These are phyloP conservation scores for Sporothrix globosa DNA, from an alignment of 2,329 filamentous ascomycete genomes.

Conservation along the genomic window DNA sequence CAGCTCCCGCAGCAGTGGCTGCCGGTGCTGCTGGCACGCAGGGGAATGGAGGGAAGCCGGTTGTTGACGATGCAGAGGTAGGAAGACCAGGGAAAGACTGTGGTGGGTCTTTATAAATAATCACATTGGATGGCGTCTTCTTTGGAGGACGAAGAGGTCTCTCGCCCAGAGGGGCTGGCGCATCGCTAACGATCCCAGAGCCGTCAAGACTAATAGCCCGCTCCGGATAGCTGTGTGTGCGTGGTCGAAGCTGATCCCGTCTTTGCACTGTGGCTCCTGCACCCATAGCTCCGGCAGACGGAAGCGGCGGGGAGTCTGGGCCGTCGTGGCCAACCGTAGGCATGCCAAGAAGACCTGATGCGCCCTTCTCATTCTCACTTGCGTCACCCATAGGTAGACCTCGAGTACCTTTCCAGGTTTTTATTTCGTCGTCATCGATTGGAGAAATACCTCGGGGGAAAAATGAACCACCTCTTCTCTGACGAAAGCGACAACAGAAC, in stretches of 20 bases:
- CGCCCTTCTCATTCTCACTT: conserved; percentile 15
- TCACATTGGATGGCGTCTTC: conserved; percentile 52
- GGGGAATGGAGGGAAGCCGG: background rate
- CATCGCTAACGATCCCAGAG: background rate
- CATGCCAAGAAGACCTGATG: background rate
- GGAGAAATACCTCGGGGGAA: conserved; percentile 61
- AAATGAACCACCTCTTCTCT: conserved; percentile 47
- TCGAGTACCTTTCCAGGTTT: conserved; percentile 60
- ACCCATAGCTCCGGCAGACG: conserved; percentile 20
- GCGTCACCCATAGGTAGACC: background rate
- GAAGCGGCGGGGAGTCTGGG: conserved; percentile 20
- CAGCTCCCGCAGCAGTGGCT: conserved; percentile 11
- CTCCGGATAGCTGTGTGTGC: background rate
- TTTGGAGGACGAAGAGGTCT: conserved; percentile 44
- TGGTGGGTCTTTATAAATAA: conserved; percentile 52
- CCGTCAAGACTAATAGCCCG: conserved; percentile 28
- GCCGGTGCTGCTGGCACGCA: background rate
- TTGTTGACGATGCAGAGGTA: background rate
- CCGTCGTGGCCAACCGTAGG: background rate
- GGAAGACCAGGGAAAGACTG: background rate
- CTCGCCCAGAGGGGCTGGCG: background rate
- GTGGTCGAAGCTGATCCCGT: conserved; percentile 10
- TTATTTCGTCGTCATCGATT: conserved; percentile 67
- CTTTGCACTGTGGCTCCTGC: conserved; percentile 25
- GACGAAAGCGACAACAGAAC: conserved; percentile 48